Percentiles rank a stretch among this genome's conserved stretches.
Conservation (phyloP, 2,329 filamentous ascomycete genomes). For the Capronia coronata region DNA sequence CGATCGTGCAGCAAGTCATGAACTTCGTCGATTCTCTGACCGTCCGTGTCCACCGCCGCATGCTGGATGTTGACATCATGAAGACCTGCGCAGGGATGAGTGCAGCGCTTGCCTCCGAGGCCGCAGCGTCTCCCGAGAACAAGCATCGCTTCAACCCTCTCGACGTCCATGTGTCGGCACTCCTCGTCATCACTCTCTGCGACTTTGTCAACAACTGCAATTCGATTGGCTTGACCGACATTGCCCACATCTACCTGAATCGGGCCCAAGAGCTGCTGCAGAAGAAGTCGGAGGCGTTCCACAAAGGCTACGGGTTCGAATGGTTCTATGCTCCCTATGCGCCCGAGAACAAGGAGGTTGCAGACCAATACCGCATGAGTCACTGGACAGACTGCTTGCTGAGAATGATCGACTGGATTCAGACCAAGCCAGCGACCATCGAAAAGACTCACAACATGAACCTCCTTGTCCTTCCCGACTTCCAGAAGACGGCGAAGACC, state of each 20-base stretch:
- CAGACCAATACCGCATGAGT: conserved; percentile 5
- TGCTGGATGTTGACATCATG: neutral
- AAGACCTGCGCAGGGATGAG: neutral
- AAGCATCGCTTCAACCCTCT: conserved; percentile 16
- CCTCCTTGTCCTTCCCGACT: neutral
- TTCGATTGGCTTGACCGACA: neutral
- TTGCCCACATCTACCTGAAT: conserved; percentile 6
- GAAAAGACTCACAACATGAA: neutral
- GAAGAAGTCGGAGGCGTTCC: conserved; percentile 17
- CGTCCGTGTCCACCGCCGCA: neutral
- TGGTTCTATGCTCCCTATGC: conserved; percentile 11
- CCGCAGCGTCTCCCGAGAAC: neutral
- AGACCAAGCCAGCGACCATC: neutral
- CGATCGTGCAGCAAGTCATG: conserved; percentile 6
- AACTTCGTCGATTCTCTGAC: neutral
- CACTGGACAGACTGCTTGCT: conserved; percentile 22
- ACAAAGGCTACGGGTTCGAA: conserved; percentile 12
- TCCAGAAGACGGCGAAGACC: neutral
- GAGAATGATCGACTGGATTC: neutral
- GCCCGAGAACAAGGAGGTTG: neutral
- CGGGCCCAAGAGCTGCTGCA: conserved; percentile 5
- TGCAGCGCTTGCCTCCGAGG: neutral
- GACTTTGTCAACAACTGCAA: conserved; percentile 9
- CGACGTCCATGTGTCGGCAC: conserved; percentile 15
- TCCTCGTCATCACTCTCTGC: conserved; percentile 17